Evolutionary conservation across 2,329 filamentous ascomycete species (phyloP).

Genomic region (Zymoseptoria pseudotritici): DNA sequence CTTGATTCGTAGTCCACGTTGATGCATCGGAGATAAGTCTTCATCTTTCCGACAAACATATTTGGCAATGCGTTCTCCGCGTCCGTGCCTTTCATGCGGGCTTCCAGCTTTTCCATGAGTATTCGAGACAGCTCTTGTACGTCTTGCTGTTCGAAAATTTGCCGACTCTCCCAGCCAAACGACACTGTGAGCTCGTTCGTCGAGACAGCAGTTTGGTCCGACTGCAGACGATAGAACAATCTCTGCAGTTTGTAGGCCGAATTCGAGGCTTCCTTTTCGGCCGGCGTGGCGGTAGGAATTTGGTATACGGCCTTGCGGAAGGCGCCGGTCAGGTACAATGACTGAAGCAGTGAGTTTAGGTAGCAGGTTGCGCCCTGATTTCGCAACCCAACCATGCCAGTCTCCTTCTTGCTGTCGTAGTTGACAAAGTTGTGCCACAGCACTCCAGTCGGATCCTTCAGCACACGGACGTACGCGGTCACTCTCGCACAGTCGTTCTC

Average conservation of each 20-base stretch:
- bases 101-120: slow-evolving; percentile 93
- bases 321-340: slow-evolving; percentile 57
- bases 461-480: slow-evolving; percentile 72
- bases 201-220: slow-evolving; percentile 71
- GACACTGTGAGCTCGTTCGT: slow-evolving; percentile 93
- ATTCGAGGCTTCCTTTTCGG: slow-evolving; percentile 67
- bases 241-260: slow-evolving; percentile 82
- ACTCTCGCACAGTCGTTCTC: slow-evolving; percentile 72
- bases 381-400: slow-evolving; percentile 89
- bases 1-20: slow-evolving; percentile 97
- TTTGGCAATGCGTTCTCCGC: slow-evolving; percentile 81
- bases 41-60: slow-evolving; percentile 95
- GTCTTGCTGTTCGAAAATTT: slow-evolving; percentile 98
- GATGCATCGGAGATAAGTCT: slow-evolving; percentile 98
- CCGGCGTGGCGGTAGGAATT: slow-evolving; percentile 84
- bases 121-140: slow-evolving; percentile 95
- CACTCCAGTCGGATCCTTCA: slow-evolving; percentile 82
- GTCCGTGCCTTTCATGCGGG: slow-evolving; percentile 94
- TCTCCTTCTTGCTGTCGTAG: slow-evolving; percentile 99
- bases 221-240: slow-evolving; percentile 91
- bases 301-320: slow-evolving; percentile 97
- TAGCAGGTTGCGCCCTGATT: slow-evolving; percentile 78
- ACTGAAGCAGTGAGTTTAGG: slow-evolving; percentile 43
- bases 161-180: slow-evolving; percentile 95
- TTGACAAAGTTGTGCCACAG: slow-evolving; percentile 87